Base-by-base conservation (phyloP, 2,329 filamentous ascomycete genomes). In the Pseudogymnoascus verrucosus region DNA sequence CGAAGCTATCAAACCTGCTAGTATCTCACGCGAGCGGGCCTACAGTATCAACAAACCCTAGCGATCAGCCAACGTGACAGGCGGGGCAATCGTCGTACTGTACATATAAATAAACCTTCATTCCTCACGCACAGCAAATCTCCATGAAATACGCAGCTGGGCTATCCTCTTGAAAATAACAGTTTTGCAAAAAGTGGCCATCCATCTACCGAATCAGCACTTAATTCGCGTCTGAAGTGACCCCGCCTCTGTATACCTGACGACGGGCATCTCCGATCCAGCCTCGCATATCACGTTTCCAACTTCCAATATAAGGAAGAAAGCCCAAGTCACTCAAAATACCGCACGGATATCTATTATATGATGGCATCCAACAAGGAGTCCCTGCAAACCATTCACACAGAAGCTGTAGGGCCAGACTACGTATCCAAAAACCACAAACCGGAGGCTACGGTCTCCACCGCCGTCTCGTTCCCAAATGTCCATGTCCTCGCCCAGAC, bases 401-500 rank as follows among this genome's bases (percentile, higher is more conserved):
- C 36, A 31, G 82, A 91, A 75, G 86, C 84, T 67, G 85, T 96
- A 65, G 93, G 93, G 0, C 92, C 91, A 57, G 82, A 88, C 67
- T 96, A 96, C 76, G 85, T 86, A 64, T 84, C 88, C 66, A 86
- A 84, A 68, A 42, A n/a, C n/a, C 85, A 93, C 75, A 96, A 93
- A 74, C 92, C 91, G 42, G 89, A 84, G 64, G 92, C 92, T 11
- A 98, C 93, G 2, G 89, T 98, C 44, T 99, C 95, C 11, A 93
- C 87, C 64, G 83, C 86, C 65, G 87, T 97, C 40, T 78, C 86
- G 51, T 88, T 91, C 72, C 88, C 92, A 67, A 97, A 96, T 80
- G 91, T 99, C 68, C 89, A 92, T 74, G 89, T 96, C 68, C 82
- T 99, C 54, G 85, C 90, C 31, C 95, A 98, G 78, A 97, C 95